Evolutionary conservation across 331 rosid genomes (phyloP).

Genomic region (Quercus tomentella): DNA sequence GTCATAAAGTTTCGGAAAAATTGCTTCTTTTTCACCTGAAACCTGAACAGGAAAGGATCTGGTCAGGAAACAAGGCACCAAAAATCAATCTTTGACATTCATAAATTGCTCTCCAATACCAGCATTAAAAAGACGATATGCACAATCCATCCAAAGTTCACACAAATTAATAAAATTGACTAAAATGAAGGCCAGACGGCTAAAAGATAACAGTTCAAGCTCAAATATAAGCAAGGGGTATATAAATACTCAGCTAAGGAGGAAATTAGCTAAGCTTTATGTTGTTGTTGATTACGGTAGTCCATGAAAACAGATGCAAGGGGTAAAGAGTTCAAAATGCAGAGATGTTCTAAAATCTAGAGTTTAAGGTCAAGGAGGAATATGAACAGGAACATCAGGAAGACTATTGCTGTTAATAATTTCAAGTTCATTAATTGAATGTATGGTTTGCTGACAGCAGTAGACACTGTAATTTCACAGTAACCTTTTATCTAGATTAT

Average conservation of each 20-base stretch:
- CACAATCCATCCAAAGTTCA: neutral
- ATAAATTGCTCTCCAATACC: neutral
- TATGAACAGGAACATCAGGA: too few relatives aligned
- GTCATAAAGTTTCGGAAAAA: conserved; percentile 57
- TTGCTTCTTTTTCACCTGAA: conserved; percentile 75
- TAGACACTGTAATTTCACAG: too few relatives aligned
- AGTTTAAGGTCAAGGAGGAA: too few relatives aligned
- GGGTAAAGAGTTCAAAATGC: too few relatives aligned
- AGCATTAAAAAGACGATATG: neutral
- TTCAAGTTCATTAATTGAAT: too few relatives aligned
- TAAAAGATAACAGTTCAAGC: neutral
- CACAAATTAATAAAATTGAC: neutral
- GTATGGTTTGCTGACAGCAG: too few relatives aligned
- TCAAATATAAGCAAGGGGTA: neutral
- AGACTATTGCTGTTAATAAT: too few relatives aligned
- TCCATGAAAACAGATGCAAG: neutral
- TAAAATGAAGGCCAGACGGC: neutral
- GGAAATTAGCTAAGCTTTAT: neutral
- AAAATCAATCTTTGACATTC: neutral
- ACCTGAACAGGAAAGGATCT: conserved; percentile 28
- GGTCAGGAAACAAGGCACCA: conserved; percentile 2
- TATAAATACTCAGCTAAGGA: neutral
- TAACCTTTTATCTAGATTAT: too few relatives aligned
- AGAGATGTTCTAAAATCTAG: too few relatives aligned
- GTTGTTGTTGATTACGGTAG: neutral